Percentiles rank a stretch among this genome's conserved stretches.
Evolutionary conservation across 2,329 filamentous ascomycete species (phyloP).

Genomic region (Fusarium buharicum): DNA sequence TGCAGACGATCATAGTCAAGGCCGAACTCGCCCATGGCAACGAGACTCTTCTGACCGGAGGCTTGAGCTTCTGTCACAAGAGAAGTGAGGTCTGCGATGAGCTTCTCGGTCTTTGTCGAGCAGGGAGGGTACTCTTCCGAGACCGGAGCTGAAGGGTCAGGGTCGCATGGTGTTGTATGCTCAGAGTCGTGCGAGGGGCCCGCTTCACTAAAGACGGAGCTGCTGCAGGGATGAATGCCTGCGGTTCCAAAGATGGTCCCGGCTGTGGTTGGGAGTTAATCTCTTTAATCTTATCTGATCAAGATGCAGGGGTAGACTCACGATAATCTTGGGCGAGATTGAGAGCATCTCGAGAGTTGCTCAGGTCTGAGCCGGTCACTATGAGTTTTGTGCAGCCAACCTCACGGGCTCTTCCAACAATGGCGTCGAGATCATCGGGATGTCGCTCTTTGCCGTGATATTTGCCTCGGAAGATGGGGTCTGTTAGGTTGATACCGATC

Average conservation of each 20-base stretch:
- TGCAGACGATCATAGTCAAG: constrained; percentile 95
- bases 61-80: constrained; percentile 70
- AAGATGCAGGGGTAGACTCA: constrained; percentile 55
- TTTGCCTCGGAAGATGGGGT: constrained; percentile 85
- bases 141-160: constrained; percentile 59
- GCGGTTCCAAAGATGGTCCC: constrained; percentile 88
- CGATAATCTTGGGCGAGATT: constrained; percentile 78
- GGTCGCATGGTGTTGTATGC: constrained; percentile 64
- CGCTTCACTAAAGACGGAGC: constrained; percentile 76
- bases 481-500: constrained; percentile 96
- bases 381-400: constrained; percentile 90
- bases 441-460: constrained; percentile 85
- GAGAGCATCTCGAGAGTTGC: constrained; percentile 79
- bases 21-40: constrained; percentile 94
- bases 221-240: constrained; percentile 92
- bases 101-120: constrained; percentile 55
- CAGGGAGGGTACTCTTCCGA: constrained; percentile 62
- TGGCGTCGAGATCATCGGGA: constrained; percentile 76
- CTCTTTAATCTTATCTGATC: not conserved
- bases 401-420: constrained; percentile 80
- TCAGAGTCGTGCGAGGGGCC: constrained; percentile 58
- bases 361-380: constrained; percentile 89
- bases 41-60: constrained; percentile 58
- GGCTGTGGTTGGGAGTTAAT: constrained; percentile 59
- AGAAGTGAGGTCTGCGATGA: constrained; percentile 69